phyloP scores from a whole-genome alignment of 768 basidiomycete species.

The Podaxis sp. region DNA sequence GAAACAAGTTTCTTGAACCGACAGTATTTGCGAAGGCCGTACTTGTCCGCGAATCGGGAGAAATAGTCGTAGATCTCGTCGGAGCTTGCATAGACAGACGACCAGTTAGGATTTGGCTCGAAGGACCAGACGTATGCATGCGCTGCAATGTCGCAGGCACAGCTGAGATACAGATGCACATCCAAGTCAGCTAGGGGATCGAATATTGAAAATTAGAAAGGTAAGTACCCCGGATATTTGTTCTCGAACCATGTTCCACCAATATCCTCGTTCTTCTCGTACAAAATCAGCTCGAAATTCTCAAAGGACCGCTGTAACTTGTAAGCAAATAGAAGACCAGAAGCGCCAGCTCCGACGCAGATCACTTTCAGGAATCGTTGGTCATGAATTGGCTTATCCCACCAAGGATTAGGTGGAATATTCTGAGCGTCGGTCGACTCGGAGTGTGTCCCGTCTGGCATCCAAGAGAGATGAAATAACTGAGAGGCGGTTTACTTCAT shows the following conservation, averaged over 20 bases:
- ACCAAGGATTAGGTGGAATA: background rate
- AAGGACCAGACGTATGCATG: constrained; percentile 30
- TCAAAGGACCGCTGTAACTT: constrained; percentile 31
- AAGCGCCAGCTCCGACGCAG: constrained; percentile 31
- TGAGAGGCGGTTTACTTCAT: too few species aligned
- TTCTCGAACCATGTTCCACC: constrained; percentile 33
- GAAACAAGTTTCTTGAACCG: constrained; percentile 23
- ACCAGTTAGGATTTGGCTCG: constrained; percentile 29
- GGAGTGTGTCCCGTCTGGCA: constrained; percentile 2
- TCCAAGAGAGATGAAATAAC: background rate
- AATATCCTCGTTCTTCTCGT: constrained; percentile 29
- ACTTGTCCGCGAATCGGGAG: constrained; percentile 23
- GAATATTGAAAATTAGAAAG: background rate
- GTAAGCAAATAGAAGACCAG: constrained; percentile 27
- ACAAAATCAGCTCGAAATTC: constrained; percentile 27
- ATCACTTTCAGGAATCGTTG: constrained; percentile 25
- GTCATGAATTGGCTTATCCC: constrained; percentile 22
- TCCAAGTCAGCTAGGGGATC: constrained; percentile 17
- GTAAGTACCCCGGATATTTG: constrained; percentile 15
- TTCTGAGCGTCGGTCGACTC: background rate
- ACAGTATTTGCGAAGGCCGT: constrained; percentile 26
- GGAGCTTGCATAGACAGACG: constrained; percentile 25
- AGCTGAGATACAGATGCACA: constrained; percentile 30
- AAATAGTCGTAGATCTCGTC: constrained; percentile 28
- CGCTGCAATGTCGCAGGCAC: constrained; percentile 28